phyloP scores from a whole-genome alignment of 2,329 filamentous ascomycete species.

The Xenoacremonium recifei region DNA sequence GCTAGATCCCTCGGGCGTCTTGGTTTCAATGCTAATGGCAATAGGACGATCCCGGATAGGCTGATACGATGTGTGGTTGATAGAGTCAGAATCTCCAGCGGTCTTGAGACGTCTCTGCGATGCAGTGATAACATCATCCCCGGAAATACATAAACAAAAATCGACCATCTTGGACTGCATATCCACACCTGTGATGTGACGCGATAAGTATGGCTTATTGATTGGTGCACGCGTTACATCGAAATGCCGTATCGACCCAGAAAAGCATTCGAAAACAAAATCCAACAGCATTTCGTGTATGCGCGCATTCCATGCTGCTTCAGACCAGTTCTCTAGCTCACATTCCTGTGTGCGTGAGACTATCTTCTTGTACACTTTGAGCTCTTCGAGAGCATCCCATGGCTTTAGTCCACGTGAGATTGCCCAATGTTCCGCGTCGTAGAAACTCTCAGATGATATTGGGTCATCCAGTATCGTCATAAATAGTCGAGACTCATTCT shows the following conservation, averaged over 20 bases:
- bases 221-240: conserved; percentile 4
- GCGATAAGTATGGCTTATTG: conserved; percentile 2
- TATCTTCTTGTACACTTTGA: not conserved
- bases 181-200: not conserved
- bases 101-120: not conserved
- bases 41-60: conserved; percentile 5
- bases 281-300: conserved; percentile 3
- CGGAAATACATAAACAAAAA: conserved; percentile 3
- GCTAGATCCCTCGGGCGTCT: conserved; percentile 5
- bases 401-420: not conserved
- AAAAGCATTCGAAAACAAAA: conserved; percentile 1
- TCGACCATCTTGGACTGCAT: conserved; percentile 5
- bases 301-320: conserved; percentile 6
- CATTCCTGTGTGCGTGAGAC: conserved; percentile 1
- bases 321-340: conserved; percentile 1
- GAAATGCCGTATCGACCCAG: conserved; percentile 1
- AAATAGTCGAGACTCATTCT: not conserved
- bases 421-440: conserved; percentile 1
- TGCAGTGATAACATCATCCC: not conserved
- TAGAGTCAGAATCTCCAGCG: conserved; percentile 3
- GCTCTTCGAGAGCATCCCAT: conserved; percentile 1
- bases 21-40: conserved; percentile 10
- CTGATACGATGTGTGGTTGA: conserved; percentile 7
- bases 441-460: not conserved
- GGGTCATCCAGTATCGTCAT: not conserved